Base-by-base conservation (phyloP, 441 rosid genomes). In the Iberis amara region DNA sequence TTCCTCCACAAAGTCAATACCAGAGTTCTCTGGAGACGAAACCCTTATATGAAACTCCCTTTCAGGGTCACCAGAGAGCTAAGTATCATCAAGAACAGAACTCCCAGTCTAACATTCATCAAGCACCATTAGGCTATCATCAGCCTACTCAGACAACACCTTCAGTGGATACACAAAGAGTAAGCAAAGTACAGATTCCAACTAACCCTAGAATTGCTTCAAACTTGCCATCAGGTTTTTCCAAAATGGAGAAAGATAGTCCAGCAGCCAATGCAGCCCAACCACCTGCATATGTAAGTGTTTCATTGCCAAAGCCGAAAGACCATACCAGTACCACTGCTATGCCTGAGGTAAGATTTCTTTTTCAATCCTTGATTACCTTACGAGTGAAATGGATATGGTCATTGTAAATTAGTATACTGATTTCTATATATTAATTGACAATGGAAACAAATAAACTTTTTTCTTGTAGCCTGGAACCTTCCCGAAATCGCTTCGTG, bases 191-290 rank as follows among this genome's bases (percentile, higher is more conserved):
- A 70, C 95, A 89, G 83, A 85, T 89, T 69, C 95, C 83, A 55
- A 85, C 96, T 70, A 94, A 94, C 74, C 99, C 97, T 65, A 83
- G 89, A 77, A 87, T 89, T 72, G 94, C 88, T 68, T 79, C 97
- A 68, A 85, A 83, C 72, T 72, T 89, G 79, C 83, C 83, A 53
- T 52, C 76, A 62, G 89, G 87, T 66, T 70, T 75, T 45, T 57
- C 78, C 39, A 94, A 85, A 77, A 55, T 74, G 28, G 83, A 81
- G 10, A 94, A 81, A 78, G 91, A 76, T 62, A 66, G 78, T 62
- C 68, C 76, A 53, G 56, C 66, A 37, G 55, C 69, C 21, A 36
- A 49, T 66, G 65, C 71, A 52, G 68, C 66, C 13, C 68, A 76
- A 65, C 75, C 78, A 71, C 99, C 99, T 69, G 95, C 91, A 43